These are phyloP conservation scores for Exophiala calicioides DNA, from an alignment of 2,329 filamentous ascomycete species.

Conservation along the genomic window DNA sequence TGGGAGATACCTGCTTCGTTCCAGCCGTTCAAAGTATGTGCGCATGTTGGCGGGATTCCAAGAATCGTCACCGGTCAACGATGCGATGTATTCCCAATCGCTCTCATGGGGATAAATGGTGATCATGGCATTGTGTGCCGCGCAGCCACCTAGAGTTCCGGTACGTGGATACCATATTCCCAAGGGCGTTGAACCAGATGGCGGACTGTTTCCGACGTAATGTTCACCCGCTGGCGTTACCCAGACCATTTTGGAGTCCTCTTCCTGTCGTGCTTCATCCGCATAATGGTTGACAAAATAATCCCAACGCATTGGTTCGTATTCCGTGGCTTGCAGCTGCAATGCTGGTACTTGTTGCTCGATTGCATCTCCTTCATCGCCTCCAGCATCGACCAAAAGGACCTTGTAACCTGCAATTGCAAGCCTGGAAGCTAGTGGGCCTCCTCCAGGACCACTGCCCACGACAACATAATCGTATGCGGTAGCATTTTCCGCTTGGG, in stretches of 20 bases:
- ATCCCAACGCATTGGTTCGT: constrained; percentile 37
- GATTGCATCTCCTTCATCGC: constrained; percentile 37
- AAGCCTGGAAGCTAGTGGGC: constrained; percentile 39
- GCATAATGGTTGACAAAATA: constrained; percentile 41
- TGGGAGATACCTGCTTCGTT: constrained; percentile 56
- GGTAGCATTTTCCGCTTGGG: constrained; percentile 11
- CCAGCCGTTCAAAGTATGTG: constrained; percentile 56
- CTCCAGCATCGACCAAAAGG: constrained; percentile 42
- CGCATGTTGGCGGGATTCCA: constrained; percentile 63
- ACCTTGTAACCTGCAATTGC: constrained; percentile 39
- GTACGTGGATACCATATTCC: constrained; percentile 62
- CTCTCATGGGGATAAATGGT: constrained; percentile 59
- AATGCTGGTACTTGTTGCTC: constrained; percentile 37
- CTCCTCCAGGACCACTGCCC: constrained; percentile 41
- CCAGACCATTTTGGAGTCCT: constrained; percentile 43
- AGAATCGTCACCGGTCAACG: constrained; percentile 60
- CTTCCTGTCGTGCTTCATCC: constrained; percentile 34
- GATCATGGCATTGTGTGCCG: constrained; percentile 63
- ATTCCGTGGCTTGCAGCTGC: constrained; percentile 35
- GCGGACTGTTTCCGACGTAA: constrained; percentile 58
- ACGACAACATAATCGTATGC: constrained; percentile 43
- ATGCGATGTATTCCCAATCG: constrained; percentile 61
- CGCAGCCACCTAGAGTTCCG: constrained; percentile 60
- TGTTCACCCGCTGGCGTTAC: constrained; percentile 49
- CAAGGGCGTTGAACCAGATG: constrained; percentile 52